phyloP scores from a whole-genome alignment of 306 rosid genomes.

The Trifolium fragiferum region DNA sequence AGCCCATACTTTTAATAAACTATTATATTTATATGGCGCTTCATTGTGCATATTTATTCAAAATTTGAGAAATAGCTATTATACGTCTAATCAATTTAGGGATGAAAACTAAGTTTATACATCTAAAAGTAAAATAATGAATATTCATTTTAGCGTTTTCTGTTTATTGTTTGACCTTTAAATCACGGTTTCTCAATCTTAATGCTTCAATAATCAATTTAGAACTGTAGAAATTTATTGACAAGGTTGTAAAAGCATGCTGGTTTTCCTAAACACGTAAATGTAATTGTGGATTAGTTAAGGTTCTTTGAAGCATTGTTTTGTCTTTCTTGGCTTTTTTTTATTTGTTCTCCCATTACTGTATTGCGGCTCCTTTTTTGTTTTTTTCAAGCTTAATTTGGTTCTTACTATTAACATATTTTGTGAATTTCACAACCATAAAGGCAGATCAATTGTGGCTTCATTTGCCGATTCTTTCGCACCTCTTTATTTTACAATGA shows the following conservation, averaged over 20 bases:
- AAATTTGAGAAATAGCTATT: neutral
- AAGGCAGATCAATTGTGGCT: conserved; percentile 66
- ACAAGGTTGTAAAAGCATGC: conserved; percentile 9
- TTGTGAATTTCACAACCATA: conserved; percentile 40
- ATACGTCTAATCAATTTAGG: neutral
- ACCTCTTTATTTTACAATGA: conserved; percentile 76
- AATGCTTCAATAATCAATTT: conserved; percentile 29
- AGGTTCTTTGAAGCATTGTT: conserved; percentile 29
- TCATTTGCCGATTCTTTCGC: conserved; percentile 60
- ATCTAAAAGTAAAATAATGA: conserved; percentile 20
- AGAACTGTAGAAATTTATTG: conserved; percentile 7
- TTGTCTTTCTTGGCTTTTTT: conserved; percentile 24
- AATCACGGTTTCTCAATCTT: conserved; percentile 16
- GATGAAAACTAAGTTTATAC: conserved; percentile 8
- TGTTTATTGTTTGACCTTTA: neutral
- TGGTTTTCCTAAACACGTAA: conserved; percentile 8
- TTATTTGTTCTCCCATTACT: neutral
- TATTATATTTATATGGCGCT: neutral
- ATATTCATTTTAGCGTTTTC: neutral
- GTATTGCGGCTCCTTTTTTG: conserved; percentile 14
- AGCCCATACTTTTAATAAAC: neutral
- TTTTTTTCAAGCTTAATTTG: conserved; percentile 34
- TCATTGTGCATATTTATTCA: conserved; percentile 5
- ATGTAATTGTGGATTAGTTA: conserved; percentile 17
- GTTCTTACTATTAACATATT: conserved; percentile 6